Conservation (phyloP, 345 rosid species). For the Linum usitatissimum region DNA sequence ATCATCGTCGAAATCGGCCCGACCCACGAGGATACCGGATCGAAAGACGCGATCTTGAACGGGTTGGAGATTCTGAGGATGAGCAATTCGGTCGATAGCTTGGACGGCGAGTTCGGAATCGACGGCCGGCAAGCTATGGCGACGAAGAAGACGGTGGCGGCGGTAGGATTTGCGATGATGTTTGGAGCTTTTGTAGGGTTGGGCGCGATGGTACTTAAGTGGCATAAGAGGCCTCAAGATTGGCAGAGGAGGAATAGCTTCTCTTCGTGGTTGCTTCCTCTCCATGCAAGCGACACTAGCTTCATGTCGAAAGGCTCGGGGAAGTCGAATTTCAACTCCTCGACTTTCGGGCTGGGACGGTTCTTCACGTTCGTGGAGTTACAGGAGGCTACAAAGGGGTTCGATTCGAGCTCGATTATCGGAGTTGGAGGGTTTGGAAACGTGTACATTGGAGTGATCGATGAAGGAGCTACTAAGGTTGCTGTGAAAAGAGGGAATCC, state of each 20-base stretch:
- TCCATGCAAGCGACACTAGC: conserved; percentile 56
- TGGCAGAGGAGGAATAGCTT: conserved; percentile 75
- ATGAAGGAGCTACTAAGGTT: conserved; percentile 49
- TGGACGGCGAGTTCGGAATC: conserved; percentile 70
- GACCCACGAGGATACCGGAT: conserved; percentile 40
- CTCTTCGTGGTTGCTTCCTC: conserved; percentile 76
- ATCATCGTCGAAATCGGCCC: conserved; percentile 57
- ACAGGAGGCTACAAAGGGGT: conserved; percentile 65
- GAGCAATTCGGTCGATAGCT: conserved; percentile 60
- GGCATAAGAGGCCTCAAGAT: conserved; percentile 78
- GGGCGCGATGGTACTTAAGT: conserved; percentile 70
- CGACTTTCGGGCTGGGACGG: conserved; percentile 58
- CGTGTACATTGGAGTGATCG: conserved; percentile 53
- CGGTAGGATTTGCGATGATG: conserved; percentile 81
- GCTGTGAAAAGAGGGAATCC: conserved; percentile 86
- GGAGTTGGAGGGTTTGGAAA: conserved; percentile 85
- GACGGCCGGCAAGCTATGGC: conserved; percentile 34
- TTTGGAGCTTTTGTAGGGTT: conserved; percentile 76
- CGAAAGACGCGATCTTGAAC: conserved; percentile 47
- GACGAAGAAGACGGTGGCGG: conserved; percentile 43
- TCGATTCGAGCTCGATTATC: conserved; percentile 47
- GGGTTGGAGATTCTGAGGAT: conserved; percentile 67
- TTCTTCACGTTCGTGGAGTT: conserved; percentile 54
- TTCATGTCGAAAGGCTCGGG: conserved; percentile 60
- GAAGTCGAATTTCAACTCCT: conserved; percentile 41